Evolutionary conservation across 108 stramenopile species (phyloP).

Genomic region (Discostella stelligeroides): DNA sequence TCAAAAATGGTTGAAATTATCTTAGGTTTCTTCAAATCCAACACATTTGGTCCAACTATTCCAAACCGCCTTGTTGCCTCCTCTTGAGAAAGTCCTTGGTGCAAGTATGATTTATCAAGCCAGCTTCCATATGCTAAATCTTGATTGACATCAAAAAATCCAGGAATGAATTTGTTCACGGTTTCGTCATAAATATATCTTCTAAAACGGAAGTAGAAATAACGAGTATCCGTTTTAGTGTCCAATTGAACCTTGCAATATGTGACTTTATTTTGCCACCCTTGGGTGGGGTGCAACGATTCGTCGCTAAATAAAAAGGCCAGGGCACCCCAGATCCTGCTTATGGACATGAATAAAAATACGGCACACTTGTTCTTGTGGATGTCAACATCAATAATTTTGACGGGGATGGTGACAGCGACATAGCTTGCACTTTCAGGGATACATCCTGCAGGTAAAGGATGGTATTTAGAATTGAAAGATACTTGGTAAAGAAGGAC

Average conservation of each 20-base stretch:
- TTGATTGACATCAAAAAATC: conserved; percentile 23
- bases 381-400: neutral
- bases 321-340: neutral
- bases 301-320: conserved; percentile 3
- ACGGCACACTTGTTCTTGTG: neutral
- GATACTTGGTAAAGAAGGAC: too few relatives aligned
- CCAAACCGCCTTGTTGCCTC: conserved; percentile 40
- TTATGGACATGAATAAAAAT: neutral
- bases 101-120: conserved; percentile 17
- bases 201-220: conserved; percentile 52
- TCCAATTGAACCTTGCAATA: conserved; percentile 24
- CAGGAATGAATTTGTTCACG: conserved; percentile 29
- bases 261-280: conserved; percentile 5
- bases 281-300: neutral
- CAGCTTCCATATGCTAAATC: conserved; percentile 35
- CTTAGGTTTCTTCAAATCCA: conserved; percentile 54
- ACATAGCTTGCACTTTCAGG: conserved; percentile 52
- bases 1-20: conserved; percentile 33
- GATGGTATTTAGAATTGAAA: too few relatives aligned
- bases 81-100: conserved; percentile 41
- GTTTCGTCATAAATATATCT: conserved; percentile 42
- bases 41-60: conserved; percentile 53
- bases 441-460: conserved; percentile 46
- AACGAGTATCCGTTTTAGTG: conserved; percentile 29
- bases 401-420: conserved; percentile 46